phyloP scores from a whole-genome alignment of 441 rosid species.

The Hura crepitans region DNA sequence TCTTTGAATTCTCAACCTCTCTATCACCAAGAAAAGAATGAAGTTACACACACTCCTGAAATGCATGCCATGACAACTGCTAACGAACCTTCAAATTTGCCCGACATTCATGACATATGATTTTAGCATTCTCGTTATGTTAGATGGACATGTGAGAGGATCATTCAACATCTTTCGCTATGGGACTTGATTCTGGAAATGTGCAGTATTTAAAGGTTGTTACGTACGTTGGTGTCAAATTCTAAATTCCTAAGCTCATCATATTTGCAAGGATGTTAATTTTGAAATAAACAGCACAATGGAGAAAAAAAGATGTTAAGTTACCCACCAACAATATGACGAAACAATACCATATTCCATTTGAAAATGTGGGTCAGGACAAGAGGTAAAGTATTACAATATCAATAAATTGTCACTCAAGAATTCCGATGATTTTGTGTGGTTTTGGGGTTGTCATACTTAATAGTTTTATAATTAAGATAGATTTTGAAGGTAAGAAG shows the following conservation, averaged over 20 bases:
- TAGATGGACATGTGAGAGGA: not conserved
- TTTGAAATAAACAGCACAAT: no score
- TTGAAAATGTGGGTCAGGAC: not conserved
- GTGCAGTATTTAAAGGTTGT: not conserved
- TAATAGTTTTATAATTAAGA: not conserved
- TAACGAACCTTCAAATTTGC: not conserved
- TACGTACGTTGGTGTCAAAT: not conserved
- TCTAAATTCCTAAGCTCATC: not conserved
- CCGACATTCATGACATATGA: not conserved
- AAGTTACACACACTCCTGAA: conserved; percentile 2
- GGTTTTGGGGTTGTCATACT: not conserved
- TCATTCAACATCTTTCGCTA: not conserved
- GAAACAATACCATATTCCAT: not conserved
- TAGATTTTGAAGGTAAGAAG: not conserved
- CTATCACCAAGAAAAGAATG: conserved; percentile 33
- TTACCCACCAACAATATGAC: not conserved
- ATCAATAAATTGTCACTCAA: not conserved
- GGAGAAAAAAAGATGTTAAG: not conserved
- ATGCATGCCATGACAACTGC: not conserved
- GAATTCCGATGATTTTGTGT: not conserved
- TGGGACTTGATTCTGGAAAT: not conserved
- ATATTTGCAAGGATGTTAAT: not conserved
- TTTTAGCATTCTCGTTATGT: not conserved
- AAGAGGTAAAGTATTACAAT: not conserved
- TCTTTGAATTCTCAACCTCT: conserved; percentile 57